Evolutionary conservation across 148 eudicot genomes (phyloP).

Genomic region (Gaultheria prostrata): DNA sequence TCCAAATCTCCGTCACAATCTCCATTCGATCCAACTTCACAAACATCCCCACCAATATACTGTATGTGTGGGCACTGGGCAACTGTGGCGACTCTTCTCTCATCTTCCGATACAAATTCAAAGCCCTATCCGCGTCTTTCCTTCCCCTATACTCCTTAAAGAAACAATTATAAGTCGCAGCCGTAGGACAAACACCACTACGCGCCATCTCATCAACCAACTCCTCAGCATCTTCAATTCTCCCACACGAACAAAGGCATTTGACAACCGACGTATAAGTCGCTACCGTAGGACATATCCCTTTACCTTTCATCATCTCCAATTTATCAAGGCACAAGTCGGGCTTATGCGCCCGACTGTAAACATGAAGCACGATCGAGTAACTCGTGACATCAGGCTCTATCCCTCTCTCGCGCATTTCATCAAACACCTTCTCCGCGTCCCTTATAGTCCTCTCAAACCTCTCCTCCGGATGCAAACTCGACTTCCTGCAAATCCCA

Average conservation of each 20-base stretch:
- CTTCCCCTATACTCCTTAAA: conserved; percentile 87
- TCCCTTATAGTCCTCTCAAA: conserved; percentile 65
- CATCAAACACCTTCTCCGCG: conserved; percentile 76
- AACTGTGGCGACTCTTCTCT: conserved; percentile 54
- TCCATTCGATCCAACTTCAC: conserved; percentile 54
- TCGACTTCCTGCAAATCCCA: conserved; percentile 82
- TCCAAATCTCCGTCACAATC: conserved; percentile 69
- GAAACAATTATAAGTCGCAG: conserved; percentile 86
- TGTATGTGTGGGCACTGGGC: conserved; percentile 57
- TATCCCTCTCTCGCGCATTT: conserved; percentile 77
- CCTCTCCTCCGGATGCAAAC: conserved; percentile 79
- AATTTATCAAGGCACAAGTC: conserved; percentile 65
- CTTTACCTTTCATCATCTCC: conserved; percentile 62
- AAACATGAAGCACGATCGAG: conserved; percentile 86
- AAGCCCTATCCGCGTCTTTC: conserved; percentile 67
- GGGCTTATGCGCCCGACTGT: conserved; percentile 87
- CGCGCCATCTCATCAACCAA: conserved; percentile 68
- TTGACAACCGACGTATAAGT: conserved; percentile 91
- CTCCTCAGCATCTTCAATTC: conserved; percentile 65
- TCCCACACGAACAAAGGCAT: conserved; percentile 89
- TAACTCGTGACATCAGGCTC: conserved; percentile 92
- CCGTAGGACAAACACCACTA: conserved; percentile 67
- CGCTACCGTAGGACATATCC: conserved; percentile 70
- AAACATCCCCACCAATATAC: conserved; percentile 75
- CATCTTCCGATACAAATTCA: conserved; percentile 75